phyloP scores from a whole-genome alignment of 768 basidiomycete genomes.

The Chalciporus sphaerocephalus region DNA sequence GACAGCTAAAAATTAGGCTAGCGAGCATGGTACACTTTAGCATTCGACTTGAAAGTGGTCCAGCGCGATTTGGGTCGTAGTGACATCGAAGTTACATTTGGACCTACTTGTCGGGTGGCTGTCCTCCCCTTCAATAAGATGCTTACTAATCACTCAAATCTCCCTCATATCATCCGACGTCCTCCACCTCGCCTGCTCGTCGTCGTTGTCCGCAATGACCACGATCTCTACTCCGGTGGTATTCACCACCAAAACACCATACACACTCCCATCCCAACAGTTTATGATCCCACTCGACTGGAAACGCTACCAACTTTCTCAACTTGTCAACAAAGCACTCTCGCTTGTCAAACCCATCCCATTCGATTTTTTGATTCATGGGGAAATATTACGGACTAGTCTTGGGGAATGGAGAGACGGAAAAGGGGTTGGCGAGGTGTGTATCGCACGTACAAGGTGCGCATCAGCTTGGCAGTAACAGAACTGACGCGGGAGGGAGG shows the following conservation, averaged over 20 bases:
- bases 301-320: constrained; percentile 94
- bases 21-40: no score
- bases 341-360: constrained; percentile 69
- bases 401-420: constrained; percentile 73
- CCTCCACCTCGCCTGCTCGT: not conserved
- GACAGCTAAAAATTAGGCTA: no score
- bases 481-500: constrained; percentile 39
- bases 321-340: constrained; percentile 93
- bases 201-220: not conserved
- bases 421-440: constrained; percentile 67
- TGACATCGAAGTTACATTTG: no score
- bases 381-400: constrained; percentile 70
- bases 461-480: constrained; percentile 1
- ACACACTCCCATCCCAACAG: constrained; percentile 79
- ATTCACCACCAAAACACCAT: constrained; percentile 68
- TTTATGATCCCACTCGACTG: constrained; percentile 90
- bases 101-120: no score
- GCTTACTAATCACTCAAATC: not conserved
- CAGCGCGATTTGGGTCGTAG: no score
- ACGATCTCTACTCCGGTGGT: constrained; percentile 42
- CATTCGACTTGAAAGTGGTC: no score
- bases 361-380: constrained; percentile 87
- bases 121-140: not conserved
- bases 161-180: not conserved
- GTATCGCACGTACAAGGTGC: not conserved